Conservation (phyloP, 352 stramenopile genomes). For the Pythium utonaiense region DNA sequence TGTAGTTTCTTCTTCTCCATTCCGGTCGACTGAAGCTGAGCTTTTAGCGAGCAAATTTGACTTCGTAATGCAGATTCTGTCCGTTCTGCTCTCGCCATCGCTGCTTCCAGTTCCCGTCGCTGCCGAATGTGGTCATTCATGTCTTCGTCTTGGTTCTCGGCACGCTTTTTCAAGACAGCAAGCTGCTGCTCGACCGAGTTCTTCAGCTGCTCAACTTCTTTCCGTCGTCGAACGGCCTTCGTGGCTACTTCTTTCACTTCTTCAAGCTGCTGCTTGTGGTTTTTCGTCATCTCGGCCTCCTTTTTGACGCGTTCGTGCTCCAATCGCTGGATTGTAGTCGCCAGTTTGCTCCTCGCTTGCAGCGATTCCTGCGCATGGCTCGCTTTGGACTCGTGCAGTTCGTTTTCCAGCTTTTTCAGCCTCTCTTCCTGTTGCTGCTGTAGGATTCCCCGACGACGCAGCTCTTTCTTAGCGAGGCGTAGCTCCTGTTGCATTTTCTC, state of each 20-base stretch:
- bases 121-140: conserved; percentile 13
- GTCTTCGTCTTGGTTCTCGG: conserved; percentile 21
- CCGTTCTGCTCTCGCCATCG: conserved; percentile 28
- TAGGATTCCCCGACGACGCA: conserved; percentile 23
- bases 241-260: conserved; percentile 24
- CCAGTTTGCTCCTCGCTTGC: conserved; percentile 30
- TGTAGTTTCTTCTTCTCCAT: conserved; percentile 23
- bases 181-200: conserved; percentile 22
- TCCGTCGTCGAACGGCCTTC: conserved; percentile 28
- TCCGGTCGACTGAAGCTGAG: conserved; percentile 22
- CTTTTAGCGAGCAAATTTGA: conserved; percentile 24
- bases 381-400: conserved; percentile 26
- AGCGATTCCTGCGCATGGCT: conserved; percentile 29
- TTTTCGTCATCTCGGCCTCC: conserved; percentile 21
- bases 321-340: conserved; percentile 25
- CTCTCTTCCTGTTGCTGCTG: conserved; percentile 36
- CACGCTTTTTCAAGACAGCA: conserved; percentile 8
- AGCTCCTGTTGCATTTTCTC: conserved; percentile 31
- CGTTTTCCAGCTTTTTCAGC: conserved; percentile 26
- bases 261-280: conserved; percentile 25
- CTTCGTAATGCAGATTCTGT: conserved; percentile 30
- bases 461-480: conserved; percentile 30
- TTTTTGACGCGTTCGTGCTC: conserved; percentile 30
- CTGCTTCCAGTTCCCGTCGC: conserved; percentile 17
- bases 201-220: conserved; percentile 18